Conservation (phyloP, 164 flowering plant species). For the Magnolia officinalis region DNA sequence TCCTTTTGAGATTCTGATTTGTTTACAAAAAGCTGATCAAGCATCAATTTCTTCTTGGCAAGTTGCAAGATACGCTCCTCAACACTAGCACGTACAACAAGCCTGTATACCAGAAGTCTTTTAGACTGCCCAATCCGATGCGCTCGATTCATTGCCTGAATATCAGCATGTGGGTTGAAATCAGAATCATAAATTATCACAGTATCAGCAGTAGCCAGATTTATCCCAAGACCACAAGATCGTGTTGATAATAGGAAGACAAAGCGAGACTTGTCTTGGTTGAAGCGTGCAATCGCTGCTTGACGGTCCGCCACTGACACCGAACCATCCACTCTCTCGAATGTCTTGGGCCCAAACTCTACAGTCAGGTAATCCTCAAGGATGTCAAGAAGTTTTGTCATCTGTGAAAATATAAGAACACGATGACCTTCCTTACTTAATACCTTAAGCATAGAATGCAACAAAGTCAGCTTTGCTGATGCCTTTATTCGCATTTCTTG, state of each 20-base stretch:
- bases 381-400: conserved; percentile 99
- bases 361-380: conserved; percentile 88
- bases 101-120: conserved; percentile 90
- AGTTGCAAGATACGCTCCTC: conserved; percentile 99
- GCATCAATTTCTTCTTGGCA: conserved; percentile 97
- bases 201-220: conserved; percentile 98
- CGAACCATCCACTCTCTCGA: conserved; percentile 99
- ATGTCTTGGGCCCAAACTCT: conserved; percentile 92
- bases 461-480: conserved; percentile 86
- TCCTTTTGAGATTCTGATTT: conserved; percentile 96
- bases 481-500: conserved; percentile 99
- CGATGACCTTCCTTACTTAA: conserved; percentile 84
- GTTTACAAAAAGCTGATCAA: conserved; percentile 97
- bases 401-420: conserved; percentile 94
- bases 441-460: conserved; percentile 92
- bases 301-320: conserved; percentile 95
- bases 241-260: conserved; percentile 94
- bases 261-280: conserved; percentile 92
- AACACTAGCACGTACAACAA: conserved; percentile 98
- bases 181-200: conserved; percentile 98
- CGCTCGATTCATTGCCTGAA: conserved; percentile 99
- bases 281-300: conserved; percentile 87
- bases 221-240: conserved; percentile 98
- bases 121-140: conserved; percentile 98
- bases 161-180: conserved; percentile 99